Evolutionary conservation across 225 moss, liverwort and hornwort species (phyloP), one percentile per base, ranked within the genome.

Genomic region (Lunularia cruciata): DNA sequence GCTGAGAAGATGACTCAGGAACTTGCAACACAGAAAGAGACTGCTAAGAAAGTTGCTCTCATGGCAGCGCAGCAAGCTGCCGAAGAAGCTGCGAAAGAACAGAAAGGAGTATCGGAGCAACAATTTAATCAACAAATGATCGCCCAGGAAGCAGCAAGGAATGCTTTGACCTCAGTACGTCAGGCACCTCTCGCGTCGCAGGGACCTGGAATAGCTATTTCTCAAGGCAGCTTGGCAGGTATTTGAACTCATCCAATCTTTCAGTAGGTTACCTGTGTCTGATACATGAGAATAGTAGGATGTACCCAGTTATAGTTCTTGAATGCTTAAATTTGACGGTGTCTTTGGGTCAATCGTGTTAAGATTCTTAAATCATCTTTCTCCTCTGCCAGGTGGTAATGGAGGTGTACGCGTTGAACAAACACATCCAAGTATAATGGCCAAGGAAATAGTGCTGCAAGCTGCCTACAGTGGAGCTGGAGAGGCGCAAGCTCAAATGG

Each of bases 41-140:
- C 35, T 22, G 71, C 74, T 5, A 52, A 72, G 52, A 63, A 57
- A 74, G 82, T 74, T 1, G 82, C 78, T 62, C 23, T 48, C 55
- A 56, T 61, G 62, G 82, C 77, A 55, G 76, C 77, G 26, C 64
- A 67, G 46, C 73, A 72, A 63, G 76, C 72, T 52, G 74, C 82
- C 10, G 68, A 82, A 28, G 63, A 65, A 45, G 72, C 72, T 18
- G 79, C 72, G 8, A 68, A 43, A 39, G 73, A 63, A 15, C 78
- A 78, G 68, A 74, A 45, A 58, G 71, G 72, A 32, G 63, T 47
- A 37, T 47, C 59, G 19, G 73, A 71, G 13, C 66, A 73, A 47
- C 76, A 73, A 47, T n/a, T 33, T 27, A 46, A 68, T 55, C 77
- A 77, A 45, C 33, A 22, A 28, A 23, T 19, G 4, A 46, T 77